Evolutionary conservation across 495 filamentous ascomycete genomes (phyloP).

Genomic region (Penicillium canariense): DNA sequence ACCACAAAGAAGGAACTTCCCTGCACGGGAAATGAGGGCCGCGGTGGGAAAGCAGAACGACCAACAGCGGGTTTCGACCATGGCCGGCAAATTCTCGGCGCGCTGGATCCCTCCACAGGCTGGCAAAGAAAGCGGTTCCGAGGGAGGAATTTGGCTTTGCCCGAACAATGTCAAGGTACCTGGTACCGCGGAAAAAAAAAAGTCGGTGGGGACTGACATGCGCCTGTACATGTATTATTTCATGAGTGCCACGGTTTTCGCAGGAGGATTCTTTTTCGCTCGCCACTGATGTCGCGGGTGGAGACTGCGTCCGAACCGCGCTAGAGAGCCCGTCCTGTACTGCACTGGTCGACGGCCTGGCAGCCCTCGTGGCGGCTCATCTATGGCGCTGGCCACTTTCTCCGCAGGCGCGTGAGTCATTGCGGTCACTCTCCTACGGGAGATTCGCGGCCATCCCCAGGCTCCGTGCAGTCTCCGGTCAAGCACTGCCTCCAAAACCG

Average conservation of each 20-base stretch:
- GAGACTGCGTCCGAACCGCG: slow-evolving; percentile 3
- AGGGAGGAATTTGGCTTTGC: no score
- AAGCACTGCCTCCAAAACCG: no score
- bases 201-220: slow-evolving; percentile 29
- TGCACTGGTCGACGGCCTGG: neutral
- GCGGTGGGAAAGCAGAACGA: no score
- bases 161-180: slow-evolving; percentile 21
- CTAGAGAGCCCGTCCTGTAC: neutral
- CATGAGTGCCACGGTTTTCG: neutral
- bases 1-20: slow-evolving; percentile 2
- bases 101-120: no score
- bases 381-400: slow-evolving; percentile 16
- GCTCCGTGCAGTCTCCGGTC: neutral
- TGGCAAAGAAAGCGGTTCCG: no score
- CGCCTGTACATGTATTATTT: neutral
- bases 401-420: slow-evolving; percentile 11
- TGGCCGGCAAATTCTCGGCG: no score
- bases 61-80: no score
- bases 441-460: no score
- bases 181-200: slow-evolving; percentile 18
- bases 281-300: slow-evolving; percentile 17
- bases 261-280: neutral
- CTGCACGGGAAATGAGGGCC: neutral
- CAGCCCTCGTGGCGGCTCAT: slow-evolving; percentile 21
- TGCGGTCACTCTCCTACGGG: neutral